Base-by-base conservation (phyloP, 2,329 filamentous ascomycete genomes). In the Hypocreales sp. region DNA sequence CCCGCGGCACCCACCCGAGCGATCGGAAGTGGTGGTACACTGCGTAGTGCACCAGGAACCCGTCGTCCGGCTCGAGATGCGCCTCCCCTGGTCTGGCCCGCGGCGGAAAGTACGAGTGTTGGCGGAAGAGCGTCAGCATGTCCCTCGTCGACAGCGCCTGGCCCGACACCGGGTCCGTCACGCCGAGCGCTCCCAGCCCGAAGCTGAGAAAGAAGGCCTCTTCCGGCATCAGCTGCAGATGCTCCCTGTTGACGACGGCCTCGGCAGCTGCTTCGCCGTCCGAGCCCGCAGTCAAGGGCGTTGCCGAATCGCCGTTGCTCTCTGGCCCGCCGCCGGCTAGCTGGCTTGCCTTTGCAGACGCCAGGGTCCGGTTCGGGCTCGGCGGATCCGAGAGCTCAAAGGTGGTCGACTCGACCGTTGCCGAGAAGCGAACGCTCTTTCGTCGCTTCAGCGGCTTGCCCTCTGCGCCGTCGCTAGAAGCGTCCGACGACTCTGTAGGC, bases 11-110 rank as follows among this genome's bases (percentile, higher is more conserved):
- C 87, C 90, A 98, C 15, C 90, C 90, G 0, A 95, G 63, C 1
- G 84, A 92, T 20, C 90, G 78, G 56, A 93, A 98, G 48, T 98
- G 87, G 47, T 98, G 90, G 49, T 93, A 98, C 12, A 82, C 82
- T 9, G 73, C 74, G 44, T 95, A 98, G 31, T 82, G 76, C 1
- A 93, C 50, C 13, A 95, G 58, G 50, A 98, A 98, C 0, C 72
- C 67, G 42, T 92, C 81, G 47, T 93, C 83, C 0, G 83, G 72
- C 11, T 66, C 60, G 4, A 83, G 60, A 8, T 52, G 45, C 7
- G 47, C 42, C 9, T 46, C 46, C 4, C 46, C 39, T 1, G 49
- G 40, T 2, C 42, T 46, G 3, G 44, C 37, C 8, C 59, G 58
- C 7, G 75, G 64, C 7, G 79, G 79, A 28, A 78, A 79, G 40